Percentiles rank a stretch among this genome's conserved stretches.
Conservation (phyloP, 2,329 filamentous ascomycete genomes). For the Emmonsia crescens region DNA sequence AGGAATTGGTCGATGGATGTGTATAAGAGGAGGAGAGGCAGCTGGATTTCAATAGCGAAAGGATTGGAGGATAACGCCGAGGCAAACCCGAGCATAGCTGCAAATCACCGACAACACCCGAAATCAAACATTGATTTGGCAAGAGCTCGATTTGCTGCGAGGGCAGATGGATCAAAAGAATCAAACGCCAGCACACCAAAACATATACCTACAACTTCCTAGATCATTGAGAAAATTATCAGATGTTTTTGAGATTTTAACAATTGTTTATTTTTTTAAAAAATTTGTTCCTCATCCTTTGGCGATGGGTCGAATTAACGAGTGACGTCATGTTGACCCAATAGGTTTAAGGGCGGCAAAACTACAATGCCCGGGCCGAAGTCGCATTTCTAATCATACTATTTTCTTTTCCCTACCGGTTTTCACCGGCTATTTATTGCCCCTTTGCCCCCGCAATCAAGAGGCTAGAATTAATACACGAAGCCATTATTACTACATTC, state of each 20-base stretch:
- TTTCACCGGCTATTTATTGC: background rate
- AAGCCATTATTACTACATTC: background rate
- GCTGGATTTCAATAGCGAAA: conserved; percentile 55
- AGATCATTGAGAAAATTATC: background rate
- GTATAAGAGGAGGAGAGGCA: conserved; percentile 50
- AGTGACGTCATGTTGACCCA: background rate
- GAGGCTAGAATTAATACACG: background rate
- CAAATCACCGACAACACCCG: conserved; percentile 21
- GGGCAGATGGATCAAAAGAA: conserved; percentile 14
- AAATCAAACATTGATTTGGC: conserved; percentile 48
- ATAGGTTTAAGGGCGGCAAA: too few relatives aligned
- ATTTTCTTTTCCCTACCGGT: too few relatives aligned
- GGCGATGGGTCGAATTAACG: too few relatives aligned
- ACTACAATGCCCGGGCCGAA: background rate
- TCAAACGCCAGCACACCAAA: background rate
- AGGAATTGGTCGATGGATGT: conserved; percentile 65
- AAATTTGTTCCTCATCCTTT: background rate
- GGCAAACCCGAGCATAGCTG: background rate
- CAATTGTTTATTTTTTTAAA: background rate
- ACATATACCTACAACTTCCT: background rate
- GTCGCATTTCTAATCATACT: background rate
- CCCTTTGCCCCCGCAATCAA: background rate
- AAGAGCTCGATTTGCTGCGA: conserved; percentile 44
- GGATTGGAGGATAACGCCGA: conserved; percentile 20
- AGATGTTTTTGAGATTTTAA: background rate